These are phyloP conservation scores for Alternaria burnsii DNA, from an alignment of 2,329 filamentous ascomycete genomes.

Conservation along the genomic window DNA sequence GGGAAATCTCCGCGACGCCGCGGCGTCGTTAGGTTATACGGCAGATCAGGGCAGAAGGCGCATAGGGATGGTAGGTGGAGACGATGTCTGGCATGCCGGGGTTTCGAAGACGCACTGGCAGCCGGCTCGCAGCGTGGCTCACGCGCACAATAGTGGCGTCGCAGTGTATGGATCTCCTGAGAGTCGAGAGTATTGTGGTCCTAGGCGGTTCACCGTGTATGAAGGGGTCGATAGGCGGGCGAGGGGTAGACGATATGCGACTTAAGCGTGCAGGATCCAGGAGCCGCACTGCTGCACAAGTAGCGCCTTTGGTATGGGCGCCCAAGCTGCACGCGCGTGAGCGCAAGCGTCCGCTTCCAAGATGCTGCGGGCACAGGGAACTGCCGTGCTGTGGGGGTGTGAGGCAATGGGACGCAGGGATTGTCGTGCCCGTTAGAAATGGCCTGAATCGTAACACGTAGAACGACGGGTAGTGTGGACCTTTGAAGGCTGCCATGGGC, in stretches of 20 bases:
- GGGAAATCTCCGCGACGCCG: slow-evolving; percentile 48
- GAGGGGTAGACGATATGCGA: slow-evolving; percentile 38
- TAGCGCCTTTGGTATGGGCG: slow-evolving; percentile 25
- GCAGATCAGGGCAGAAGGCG: slow-evolving; percentile 44
- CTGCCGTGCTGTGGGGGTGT: slow-evolving; percentile 50
- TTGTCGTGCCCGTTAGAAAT: slow-evolving; percentile 25
- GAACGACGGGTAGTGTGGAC: slow-evolving; percentile 25
- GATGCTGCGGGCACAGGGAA: slow-evolving; percentile 46
- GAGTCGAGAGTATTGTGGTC: slow-evolving; percentile 24
- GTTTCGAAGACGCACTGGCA: slow-evolving; percentile 29
- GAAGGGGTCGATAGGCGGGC: slow-evolving; percentile 35
- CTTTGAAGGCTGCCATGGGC: slow-evolving; percentile 20
- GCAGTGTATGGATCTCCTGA: slow-evolving; percentile 29
- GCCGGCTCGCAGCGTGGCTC: slow-evolving; percentile 47
- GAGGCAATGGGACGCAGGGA: slow-evolving; percentile 34
- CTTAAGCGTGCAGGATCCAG: slow-evolving; percentile 34
- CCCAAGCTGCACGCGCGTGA: slow-evolving; percentile 31
- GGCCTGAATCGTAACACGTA: slow-evolving; percentile 29
- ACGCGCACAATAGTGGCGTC: slow-evolving; percentile 45
- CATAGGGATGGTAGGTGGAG: slow-evolving; percentile 48
- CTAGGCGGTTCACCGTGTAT: slow-evolving; percentile 26
- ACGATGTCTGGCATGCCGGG: slow-evolving; percentile 45
- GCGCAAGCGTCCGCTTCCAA: slow-evolving; percentile 32
- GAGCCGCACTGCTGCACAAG: slow-evolving; percentile 35
- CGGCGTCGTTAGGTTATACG: slow-evolving; percentile 46